phyloP scores from a whole-genome alignment of 164 flowering plant species.

The Stephania yunnanensis region DNA sequence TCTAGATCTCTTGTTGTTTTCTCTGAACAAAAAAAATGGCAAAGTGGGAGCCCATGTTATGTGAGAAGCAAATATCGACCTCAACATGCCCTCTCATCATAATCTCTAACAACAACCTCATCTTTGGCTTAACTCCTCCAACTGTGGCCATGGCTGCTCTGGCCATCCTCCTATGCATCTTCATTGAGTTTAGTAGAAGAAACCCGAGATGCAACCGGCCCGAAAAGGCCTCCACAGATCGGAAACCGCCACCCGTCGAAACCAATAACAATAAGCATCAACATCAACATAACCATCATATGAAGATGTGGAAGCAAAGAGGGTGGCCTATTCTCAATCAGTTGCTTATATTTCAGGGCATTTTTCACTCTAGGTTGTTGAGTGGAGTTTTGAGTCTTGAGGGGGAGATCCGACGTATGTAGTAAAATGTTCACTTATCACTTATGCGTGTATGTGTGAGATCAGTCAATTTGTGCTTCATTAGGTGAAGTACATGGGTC shows the following conservation, averaged over 20 bases:
- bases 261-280: neutral
- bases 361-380: slow-evolving; percentile 5
- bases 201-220: neutral
- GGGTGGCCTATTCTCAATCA: slow-evolving; percentile 3
- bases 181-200: slow-evolving; percentile 2
- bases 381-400: slow-evolving; percentile 14
- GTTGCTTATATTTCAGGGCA: slow-evolving; percentile 1
- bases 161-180: slow-evolving; percentile 9
- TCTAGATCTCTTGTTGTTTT: neutral
- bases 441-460: too few relatives aligned
- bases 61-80: neutral
- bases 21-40: neutral
- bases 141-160: slow-evolving; percentile 6
- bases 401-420: neutral
- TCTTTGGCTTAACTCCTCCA: slow-evolving; percentile 14
- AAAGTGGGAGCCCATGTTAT: slow-evolving; percentile 5
- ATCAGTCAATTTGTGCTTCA: too few relatives aligned
- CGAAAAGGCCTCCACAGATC: neutral
- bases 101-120: slow-evolving; percentile 1
- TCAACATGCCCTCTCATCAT: neutral
- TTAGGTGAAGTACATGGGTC: neutral
- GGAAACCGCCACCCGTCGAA: neutral
- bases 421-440: neutral
- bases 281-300: too few relatives aligned
- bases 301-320: neutral